These are phyloP conservation scores for Ophiobolus disseminans DNA, from an alignment of 2,329 filamentous ascomycete genomes.

Conservation along the genomic window DNA sequence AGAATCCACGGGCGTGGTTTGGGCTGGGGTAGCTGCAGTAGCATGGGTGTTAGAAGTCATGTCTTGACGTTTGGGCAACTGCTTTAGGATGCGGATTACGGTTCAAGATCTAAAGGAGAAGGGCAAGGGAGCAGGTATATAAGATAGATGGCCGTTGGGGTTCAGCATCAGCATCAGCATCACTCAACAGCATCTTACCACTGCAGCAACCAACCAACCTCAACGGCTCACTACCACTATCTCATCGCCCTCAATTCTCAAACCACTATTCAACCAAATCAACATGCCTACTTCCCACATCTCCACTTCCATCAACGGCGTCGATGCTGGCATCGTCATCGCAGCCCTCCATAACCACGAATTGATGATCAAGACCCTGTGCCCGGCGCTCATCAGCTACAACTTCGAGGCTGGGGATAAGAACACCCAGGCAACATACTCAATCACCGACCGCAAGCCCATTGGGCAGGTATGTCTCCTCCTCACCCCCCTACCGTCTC, in stretches of 20 bases:
- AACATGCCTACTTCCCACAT: conserved; percentile 49
- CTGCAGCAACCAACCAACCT: conserved; percentile 9
- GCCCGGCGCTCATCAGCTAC: conserved; percentile 44
- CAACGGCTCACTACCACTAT: background rate
- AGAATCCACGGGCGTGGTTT: background rate
- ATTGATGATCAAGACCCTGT: conserved; percentile 50
- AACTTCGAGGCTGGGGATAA: conserved; percentile 43
- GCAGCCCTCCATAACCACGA: conserved; percentile 50
- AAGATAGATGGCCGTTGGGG: conserved; percentile 1
- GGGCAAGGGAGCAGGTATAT: conserved; percentile 9
- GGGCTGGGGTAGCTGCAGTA: background rate
- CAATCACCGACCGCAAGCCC: conserved; percentile 50
- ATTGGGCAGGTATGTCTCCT: conserved; percentile 41
- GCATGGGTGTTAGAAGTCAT: conserved; percentile 3
- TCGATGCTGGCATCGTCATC: conserved; percentile 36
- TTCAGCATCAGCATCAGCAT: conserved; percentile 5
- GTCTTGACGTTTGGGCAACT: conserved; percentile 13
- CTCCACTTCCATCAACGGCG: conserved; percentile 41
- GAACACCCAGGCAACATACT: conserved; percentile 39
- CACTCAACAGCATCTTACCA: conserved; percentile 1
- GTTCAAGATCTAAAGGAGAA: too few species aligned
- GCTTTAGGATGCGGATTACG: conserved; percentile 1
- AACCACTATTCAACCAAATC: conserved; percentile 1
- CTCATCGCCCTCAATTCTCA: background rate
- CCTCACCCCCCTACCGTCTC: background rate